A percentile compares a stretch with the other conserved stretches of the same genome.
phyloP scores from a whole-genome alignment of 331 rosid species.

The Prunus yedoensis region DNA sequence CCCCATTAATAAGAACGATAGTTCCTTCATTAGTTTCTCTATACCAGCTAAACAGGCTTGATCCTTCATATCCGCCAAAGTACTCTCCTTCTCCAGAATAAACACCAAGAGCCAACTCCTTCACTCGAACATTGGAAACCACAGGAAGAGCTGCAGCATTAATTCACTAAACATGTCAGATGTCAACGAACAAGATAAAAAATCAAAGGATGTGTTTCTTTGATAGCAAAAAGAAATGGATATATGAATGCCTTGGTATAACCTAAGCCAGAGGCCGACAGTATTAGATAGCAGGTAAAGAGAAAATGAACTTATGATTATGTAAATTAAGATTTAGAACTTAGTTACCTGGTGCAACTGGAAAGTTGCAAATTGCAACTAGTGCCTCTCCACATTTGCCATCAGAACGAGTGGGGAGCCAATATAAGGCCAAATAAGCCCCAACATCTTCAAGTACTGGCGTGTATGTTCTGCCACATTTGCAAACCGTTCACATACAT shows the following conservation, averaged over 20 bases:
- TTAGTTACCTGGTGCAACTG: conserved; percentile 67
- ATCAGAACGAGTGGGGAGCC: conserved; percentile 89
- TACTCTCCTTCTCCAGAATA: conserved; percentile 93
- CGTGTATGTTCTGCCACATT: too few species aligned
- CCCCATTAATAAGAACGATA: conserved; percentile 59
- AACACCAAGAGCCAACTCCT: conserved; percentile 65
- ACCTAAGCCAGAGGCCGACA: conserved; percentile 5
- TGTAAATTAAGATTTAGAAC: conserved; percentile 15
- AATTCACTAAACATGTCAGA: conserved; percentile 8
- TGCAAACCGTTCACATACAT: too few species aligned
- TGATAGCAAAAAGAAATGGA: conserved; percentile 3
- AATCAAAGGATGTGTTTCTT: conserved; percentile 1
- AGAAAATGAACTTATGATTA: not conserved
- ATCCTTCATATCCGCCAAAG: conserved; percentile 95
- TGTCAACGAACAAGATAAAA: conserved; percentile 20
- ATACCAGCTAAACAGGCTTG: conserved; percentile 85
- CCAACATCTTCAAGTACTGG: too few species aligned
- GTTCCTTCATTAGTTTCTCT: conserved; percentile 80
- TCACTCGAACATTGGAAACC: conserved; percentile 61
- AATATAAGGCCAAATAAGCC: conserved; percentile 53
- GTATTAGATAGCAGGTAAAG: not conserved
- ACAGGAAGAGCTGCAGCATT: conserved; percentile 79
- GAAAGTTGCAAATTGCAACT: conserved; percentile 56
- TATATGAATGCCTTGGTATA: conserved; percentile 7
- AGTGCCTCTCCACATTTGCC: conserved; percentile 70